Conservation (phyloP, 2,329 filamentous ascomycete species). For the Verticillium longisporum region DNA sequence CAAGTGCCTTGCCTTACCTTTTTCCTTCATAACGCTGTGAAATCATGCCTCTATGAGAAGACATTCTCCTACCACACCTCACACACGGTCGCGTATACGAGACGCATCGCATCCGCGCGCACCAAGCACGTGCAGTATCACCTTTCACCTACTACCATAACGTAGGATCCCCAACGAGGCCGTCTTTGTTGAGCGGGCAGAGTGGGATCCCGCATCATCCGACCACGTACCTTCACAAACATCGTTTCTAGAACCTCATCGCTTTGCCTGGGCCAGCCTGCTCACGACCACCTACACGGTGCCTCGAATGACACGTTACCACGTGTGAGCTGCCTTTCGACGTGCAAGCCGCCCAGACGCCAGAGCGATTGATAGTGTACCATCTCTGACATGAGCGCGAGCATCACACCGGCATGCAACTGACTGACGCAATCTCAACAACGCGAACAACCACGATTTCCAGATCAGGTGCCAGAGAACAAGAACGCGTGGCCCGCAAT, state of each 20-base stretch:
- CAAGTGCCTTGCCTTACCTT: background rate
- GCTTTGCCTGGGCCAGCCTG: background rate
- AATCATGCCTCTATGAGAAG: too few relatives aligned
- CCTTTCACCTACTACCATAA: background rate
- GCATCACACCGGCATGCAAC: background rate
- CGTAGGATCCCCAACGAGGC: background rate
- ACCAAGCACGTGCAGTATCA: background rate
- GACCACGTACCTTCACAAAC: background rate
- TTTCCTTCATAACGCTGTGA: too few relatives aligned
- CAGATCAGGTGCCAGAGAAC: background rate
- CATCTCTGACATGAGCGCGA: background rate
- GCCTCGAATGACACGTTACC: background rate
- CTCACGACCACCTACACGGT: background rate
- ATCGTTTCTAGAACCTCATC: background rate
- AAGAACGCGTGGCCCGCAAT: background rate
- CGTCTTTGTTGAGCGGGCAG: background rate
- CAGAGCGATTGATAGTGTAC: background rate
- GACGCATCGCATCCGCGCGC: background rate
- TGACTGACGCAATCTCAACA: background rate
- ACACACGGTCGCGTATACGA: background rate
- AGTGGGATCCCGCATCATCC: background rate
- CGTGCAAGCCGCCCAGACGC: background rate
- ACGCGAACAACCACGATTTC: background rate
- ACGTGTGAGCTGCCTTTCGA: background rate
- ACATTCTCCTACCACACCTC: background rate